Evolutionary conservation across 257 asterid species (phyloP).

Genomic region (Echites panduratus): DNA sequence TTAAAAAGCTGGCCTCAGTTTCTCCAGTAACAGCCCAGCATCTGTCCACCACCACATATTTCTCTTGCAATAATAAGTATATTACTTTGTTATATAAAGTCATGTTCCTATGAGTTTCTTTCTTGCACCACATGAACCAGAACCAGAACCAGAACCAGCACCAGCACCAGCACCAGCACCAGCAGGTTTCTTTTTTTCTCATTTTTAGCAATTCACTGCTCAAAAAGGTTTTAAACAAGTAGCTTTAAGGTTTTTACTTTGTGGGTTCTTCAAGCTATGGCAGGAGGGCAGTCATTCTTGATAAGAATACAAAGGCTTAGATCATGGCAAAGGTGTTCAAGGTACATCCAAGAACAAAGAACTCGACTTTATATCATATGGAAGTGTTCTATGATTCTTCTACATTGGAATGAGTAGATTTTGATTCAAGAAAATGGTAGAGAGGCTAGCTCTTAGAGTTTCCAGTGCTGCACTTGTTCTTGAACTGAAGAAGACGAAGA

Average conservation of each 20-base stretch:
- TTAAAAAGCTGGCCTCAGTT: slow-evolving; percentile 25
- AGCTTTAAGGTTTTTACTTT: too few relatives aligned
- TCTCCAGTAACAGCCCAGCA: slow-evolving; percentile 31
- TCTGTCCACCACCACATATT: slow-evolving; percentile 32
- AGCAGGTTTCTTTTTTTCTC: background rate
- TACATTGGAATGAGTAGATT: slow-evolving; percentile 43
- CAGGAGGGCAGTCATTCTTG: slow-evolving; percentile 18
- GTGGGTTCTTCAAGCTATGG: slow-evolving; percentile 28
- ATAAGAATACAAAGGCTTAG: slow-evolving; percentile 22
- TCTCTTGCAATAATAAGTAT: background rate
- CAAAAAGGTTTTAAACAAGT: too few relatives aligned
- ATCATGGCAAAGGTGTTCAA: slow-evolving; percentile 52
- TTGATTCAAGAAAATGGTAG: slow-evolving; percentile 15
- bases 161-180: too few relatives aligned
- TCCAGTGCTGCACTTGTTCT: background rate
- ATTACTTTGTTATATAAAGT: background rate
- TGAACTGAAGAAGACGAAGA: background rate
- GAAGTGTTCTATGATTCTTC: slow-evolving; percentile 66
- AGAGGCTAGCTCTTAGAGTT: background rate
- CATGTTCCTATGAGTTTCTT: background rate
- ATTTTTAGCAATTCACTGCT: too few relatives aligned
- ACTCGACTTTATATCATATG: slow-evolving; percentile 75
- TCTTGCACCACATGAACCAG: background rate
- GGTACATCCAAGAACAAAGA: slow-evolving; percentile 66
- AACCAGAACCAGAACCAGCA: too few relatives aligned